phyloP scores from a whole-genome alignment of 2,329 filamentous ascomycete species.

The Ophiostoma fasciatum region DNA sequence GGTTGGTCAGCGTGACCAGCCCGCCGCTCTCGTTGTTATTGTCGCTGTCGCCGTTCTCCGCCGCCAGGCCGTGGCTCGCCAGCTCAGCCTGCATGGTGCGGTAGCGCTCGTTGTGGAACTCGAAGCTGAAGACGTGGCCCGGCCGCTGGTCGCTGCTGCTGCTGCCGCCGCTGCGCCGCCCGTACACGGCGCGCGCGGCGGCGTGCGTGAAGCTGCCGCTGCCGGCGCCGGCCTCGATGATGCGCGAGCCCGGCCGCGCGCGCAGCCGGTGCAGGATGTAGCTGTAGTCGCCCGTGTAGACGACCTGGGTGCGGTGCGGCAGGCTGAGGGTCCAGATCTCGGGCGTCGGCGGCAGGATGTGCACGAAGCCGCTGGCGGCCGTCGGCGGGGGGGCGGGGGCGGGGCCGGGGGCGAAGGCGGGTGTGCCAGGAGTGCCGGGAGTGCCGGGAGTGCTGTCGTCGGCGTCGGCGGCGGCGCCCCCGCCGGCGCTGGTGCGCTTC shows the following conservation, averaged over 20 bases:
- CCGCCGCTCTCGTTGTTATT: constrained; percentile 13
- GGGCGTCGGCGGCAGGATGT: constrained; percentile 64
- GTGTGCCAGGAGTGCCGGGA: no score
- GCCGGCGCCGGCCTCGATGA: constrained; percentile 71
- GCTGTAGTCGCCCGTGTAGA: constrained; percentile 78
- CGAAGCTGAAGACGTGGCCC: constrained; percentile 69
- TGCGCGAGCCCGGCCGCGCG: constrained; percentile 53
- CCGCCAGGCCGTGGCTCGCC: constrained; percentile 42
- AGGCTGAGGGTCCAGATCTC: constrained; percentile 71
- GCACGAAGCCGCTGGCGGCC: constrained; percentile 56
- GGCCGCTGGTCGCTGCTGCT: neutral
- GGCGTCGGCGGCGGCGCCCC: neutral
- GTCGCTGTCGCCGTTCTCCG: constrained; percentile 15
- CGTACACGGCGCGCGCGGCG: constrained; percentile 60
- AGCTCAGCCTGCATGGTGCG: constrained; percentile 56
- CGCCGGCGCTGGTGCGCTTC: constrained; percentile 21
- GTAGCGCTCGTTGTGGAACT: constrained; percentile 62
- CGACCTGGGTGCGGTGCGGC: constrained; percentile 71
- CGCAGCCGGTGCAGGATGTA: constrained; percentile 66
- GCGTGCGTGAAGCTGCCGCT: constrained; percentile 79
- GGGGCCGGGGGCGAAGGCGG: constrained; percentile 12
- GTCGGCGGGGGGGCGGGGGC: constrained; percentile 25
- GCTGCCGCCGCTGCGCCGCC: constrained; percentile 24
- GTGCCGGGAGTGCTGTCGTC: constrained; percentile 5
- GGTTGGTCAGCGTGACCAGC: constrained; percentile 60